phyloP scores from a whole-genome alignment of 768 basidiomycete genomes.

The Podaxis sp. region DNA sequence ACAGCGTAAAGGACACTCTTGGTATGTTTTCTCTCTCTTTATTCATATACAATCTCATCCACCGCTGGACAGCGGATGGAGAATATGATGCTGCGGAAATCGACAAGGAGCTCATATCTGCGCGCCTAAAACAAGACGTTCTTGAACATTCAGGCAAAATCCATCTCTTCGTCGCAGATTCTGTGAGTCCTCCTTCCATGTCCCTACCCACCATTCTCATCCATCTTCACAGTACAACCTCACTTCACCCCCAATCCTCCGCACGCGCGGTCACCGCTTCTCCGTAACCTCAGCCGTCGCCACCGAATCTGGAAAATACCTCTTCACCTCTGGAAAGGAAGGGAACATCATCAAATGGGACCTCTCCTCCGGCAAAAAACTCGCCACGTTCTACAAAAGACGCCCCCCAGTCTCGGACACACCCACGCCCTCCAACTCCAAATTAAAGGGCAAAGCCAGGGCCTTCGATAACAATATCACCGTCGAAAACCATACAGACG shows the following conservation, averaged over 20 bases:
- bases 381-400: slow-evolving; percentile 56
- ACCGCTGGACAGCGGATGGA: slow-evolving; percentile 55
- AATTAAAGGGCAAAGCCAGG: slow-evolving; percentile 49
- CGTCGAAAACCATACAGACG: slow-evolving; percentile 78
- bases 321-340: slow-evolving; percentile 92
- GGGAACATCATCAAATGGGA: slow-evolving; percentile 88
- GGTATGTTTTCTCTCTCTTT: slow-evolving; percentile 34
- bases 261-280: slow-evolving; percentile 69
- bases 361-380: slow-evolving; percentile 56
- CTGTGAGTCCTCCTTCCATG: slow-evolving; percentile 36
- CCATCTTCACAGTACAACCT: slow-evolving; percentile 50
- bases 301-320: slow-evolving; percentile 62
- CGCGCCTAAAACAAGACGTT: slow-evolving; percentile 89
- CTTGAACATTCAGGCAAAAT: slow-evolving; percentile 85
- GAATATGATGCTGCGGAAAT: slow-evolving; percentile 96
- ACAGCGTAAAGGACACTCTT: slow-evolving; percentile 74
- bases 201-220: background rate
- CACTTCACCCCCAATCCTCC: slow-evolving; percentile 45
- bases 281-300: slow-evolving; percentile 80
- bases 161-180: slow-evolving; percentile 74
- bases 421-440: background rate
- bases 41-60: background rate
- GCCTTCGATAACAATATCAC: slow-evolving; percentile 42
- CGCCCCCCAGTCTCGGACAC: slow-evolving; percentile 27
- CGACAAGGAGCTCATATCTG: slow-evolving; percentile 87